These are phyloP conservation scores for Alopecurus myosuroides DNA, from an alignment of 176 grass and related monocot species.

Conservation along the genomic window DNA sequence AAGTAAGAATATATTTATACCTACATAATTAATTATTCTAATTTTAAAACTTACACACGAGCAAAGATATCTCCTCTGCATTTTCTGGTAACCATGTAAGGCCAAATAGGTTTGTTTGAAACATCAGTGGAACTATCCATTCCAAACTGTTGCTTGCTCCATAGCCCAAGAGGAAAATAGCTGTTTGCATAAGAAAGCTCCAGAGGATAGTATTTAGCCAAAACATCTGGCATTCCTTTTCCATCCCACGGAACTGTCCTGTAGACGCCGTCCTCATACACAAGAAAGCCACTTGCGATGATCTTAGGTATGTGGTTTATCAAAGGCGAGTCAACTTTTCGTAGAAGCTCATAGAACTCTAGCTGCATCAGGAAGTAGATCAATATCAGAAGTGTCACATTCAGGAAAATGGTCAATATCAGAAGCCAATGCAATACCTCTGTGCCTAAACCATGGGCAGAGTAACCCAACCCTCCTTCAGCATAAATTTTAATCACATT, in stretches of 20 bases:
- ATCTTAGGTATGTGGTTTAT: slow-evolving; percentile 78
- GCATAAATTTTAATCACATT: slow-evolving; percentile 88
- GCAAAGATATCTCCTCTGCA: slow-evolving; percentile 95
- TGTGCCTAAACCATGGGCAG: slow-evolving; percentile 77
- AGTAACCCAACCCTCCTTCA: slow-evolving; percentile 69
- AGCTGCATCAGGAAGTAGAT: slow-evolving; percentile 49
- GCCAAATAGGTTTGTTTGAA: slow-evolving; percentile 62
- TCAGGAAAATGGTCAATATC: neutral
- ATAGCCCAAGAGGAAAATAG: slow-evolving; percentile 80
- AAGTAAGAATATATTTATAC: neutral
- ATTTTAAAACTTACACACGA: slow-evolving; percentile 60
- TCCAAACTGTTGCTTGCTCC: slow-evolving; percentile 66
- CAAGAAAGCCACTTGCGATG: slow-evolving; percentile 88
- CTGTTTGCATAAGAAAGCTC: slow-evolving; percentile 33
- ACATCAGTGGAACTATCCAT: slow-evolving; percentile 30
- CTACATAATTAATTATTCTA: slow-evolving; percentile 12
- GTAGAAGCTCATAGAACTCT: slow-evolving; percentile 81
- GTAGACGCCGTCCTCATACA: slow-evolving; percentile 44
- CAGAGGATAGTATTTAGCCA: slow-evolving; percentile 45
- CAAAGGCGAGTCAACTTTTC: slow-evolving; percentile 56
- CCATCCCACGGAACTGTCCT: slow-evolving; percentile 83
- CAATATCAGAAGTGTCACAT: slow-evolving; percentile 13
- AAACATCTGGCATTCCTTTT: slow-evolving; percentile 65
- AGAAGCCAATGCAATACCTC: slow-evolving; percentile 47
- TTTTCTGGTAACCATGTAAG: slow-evolving; percentile 90